A percentile compares a stretch with the other conserved stretches of the same genome.
These are phyloP conservation scores for Trametes meyenii DNA, from an alignment of 768 basidiomycete species.

Conservation along the genomic window DNA sequence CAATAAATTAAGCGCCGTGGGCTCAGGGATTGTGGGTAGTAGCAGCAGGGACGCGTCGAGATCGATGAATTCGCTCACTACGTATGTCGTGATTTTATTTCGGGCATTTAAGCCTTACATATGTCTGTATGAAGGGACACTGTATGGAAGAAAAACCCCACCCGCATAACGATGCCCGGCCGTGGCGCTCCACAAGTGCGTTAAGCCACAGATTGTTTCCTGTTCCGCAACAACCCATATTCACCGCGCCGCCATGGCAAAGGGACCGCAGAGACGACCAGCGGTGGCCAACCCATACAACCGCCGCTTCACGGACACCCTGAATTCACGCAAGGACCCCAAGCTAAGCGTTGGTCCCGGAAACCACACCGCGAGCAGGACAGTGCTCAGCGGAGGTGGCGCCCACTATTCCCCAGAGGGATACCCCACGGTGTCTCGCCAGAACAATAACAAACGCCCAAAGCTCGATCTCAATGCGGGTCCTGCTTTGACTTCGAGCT, in stretches of 20 bases:
- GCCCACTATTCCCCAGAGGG: too few relatives aligned
- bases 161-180: neutral
- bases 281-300: neutral
- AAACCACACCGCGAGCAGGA: neutral
- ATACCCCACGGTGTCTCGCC: too few relatives aligned
- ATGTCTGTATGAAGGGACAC: neutral
- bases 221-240: too few relatives aligned
- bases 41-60: conserved; percentile 14
- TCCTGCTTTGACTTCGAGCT: neutral
- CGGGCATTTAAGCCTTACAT: neutral
- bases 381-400: neutral
- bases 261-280: too few relatives aligned
- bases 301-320: too few relatives aligned
- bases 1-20: conserved; percentile 3
- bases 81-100: neutral
- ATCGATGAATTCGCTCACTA: neutral
- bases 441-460: neutral
- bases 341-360: neutral
- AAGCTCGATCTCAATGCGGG: neutral
- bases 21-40: conserved; percentile 1
- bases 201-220: conserved; percentile 4
- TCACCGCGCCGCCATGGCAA: too few relatives aligned
- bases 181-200: conserved; percentile 4
- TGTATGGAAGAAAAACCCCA: neutral
- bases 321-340: neutral